These are phyloP conservation scores for Zygosaccharomyces bisporus DNA, from an alignment of 805 yeast genomes.

Conservation along the genomic window DNA sequence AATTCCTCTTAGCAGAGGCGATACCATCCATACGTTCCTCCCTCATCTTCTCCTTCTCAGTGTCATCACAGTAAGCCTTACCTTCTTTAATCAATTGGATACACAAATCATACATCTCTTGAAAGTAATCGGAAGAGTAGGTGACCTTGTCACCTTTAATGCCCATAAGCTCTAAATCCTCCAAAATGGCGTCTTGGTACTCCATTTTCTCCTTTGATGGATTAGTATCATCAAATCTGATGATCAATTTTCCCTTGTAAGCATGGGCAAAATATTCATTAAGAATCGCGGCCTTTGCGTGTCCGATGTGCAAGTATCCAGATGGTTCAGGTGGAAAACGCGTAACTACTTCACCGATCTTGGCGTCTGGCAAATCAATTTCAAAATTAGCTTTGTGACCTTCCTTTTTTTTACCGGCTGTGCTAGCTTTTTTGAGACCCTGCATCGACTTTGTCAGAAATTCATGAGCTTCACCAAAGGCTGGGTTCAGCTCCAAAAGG, in stretches of 20 bases:
- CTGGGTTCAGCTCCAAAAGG: slow-evolving; percentile 60
- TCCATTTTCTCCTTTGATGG: slow-evolving; percentile 95
- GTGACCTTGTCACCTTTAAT: slow-evolving; percentile 87
- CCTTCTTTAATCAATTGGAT: slow-evolving; percentile 88
- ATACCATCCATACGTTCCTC: slow-evolving; percentile 98
- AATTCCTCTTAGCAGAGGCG: slow-evolving; percentile 86
- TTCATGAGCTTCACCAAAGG: slow-evolving; percentile 69
- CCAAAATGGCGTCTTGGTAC: slow-evolving; percentile 89
- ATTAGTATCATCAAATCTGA: slow-evolving; percentile 97
- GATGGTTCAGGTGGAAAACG: slow-evolving; percentile 99
- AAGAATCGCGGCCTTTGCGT: slow-evolving; percentile 95
- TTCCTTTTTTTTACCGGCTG: slow-evolving; percentile 70
- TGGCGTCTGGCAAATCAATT: slow-evolving; percentile 88
- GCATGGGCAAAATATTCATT: slow-evolving; percentile 95
- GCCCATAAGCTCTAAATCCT: slow-evolving; percentile 86
- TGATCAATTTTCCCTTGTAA: slow-evolving; percentile 93
- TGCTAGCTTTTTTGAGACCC: slow-evolving; percentile 69
- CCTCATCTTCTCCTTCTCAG: slow-evolving; percentile 92
- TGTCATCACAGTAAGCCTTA: slow-evolving; percentile 96
- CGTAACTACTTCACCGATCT: slow-evolving; percentile 92
- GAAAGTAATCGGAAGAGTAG: slow-evolving; percentile 91
- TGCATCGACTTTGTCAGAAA: slow-evolving; percentile 61
- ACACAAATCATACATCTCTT: slow-evolving; percentile 83
- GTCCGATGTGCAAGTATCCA: slow-evolving; percentile 96
- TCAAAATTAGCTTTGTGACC: slow-evolving; percentile 92